A percentile compares a stretch with the other conserved stretches of the same genome.
These are phyloP conservation scores for Starmerella vaccinii DNA, from an alignment of 805 yeast species.

Conservation along the genomic window DNA sequence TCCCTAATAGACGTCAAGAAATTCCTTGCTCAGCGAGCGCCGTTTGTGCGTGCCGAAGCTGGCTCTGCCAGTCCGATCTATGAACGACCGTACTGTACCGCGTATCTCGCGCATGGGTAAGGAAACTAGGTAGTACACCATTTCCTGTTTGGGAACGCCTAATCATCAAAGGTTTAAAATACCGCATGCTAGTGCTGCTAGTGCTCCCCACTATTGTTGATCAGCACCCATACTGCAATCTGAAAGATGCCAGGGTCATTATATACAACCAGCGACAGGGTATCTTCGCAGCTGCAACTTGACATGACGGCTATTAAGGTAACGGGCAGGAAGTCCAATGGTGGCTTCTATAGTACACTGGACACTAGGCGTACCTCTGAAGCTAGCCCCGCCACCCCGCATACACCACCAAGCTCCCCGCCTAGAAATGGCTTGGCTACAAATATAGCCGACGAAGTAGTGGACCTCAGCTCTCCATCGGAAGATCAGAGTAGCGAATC, in stretches of 20 bases:
- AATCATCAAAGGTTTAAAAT: background rate
- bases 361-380: background rate
- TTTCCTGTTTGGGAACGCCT: background rate
- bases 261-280: too few relatives aligned
- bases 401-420: background rate
- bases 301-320: too few relatives aligned
- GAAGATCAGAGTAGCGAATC: background rate
- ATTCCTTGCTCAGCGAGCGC: too few relatives aligned
- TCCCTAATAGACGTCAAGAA: too few relatives aligned
- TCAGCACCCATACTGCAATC: too few relatives aligned
- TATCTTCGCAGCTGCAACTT: too few relatives aligned
- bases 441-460: background rate
- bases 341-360: background rate
- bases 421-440: background rate
- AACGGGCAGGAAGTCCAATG: background rate
- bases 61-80: too few relatives aligned
- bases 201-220: too few relatives aligned
- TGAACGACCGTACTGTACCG: background rate
- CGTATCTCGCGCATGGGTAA: background rate
- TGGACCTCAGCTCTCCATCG: background rate
- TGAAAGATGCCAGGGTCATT: too few relatives aligned
- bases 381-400: background rate
- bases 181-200: too few relatives aligned
- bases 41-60: too few relatives aligned
- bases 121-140: background rate